Conservation (phyloP, 1,284 basidiomycete genomes). For the Heterobasidion annosum region DNA sequence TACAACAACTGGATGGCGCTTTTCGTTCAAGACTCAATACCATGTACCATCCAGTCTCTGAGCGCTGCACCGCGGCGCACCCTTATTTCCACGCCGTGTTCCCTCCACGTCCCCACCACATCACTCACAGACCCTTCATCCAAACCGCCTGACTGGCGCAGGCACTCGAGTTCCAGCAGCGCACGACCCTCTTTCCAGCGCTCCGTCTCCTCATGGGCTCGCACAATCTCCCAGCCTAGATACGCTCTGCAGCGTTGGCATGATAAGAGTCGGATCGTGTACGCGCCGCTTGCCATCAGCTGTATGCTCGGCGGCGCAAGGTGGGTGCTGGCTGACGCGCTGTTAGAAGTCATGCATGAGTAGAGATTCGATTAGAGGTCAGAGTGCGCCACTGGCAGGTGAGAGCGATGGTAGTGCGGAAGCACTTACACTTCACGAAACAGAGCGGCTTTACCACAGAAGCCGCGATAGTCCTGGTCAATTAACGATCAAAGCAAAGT, state of each 20-base stretch:
- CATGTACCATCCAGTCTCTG: too few relatives aligned
- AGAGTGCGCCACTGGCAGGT: too few relatives aligned
- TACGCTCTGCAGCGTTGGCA: constrained; percentile 39
- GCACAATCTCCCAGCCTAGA: constrained; percentile 56
- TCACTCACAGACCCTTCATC: too few relatives aligned
- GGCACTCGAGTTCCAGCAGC: constrained; percentile 45
- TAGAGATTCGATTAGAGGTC: too few relatives aligned
- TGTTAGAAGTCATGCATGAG: background rate
- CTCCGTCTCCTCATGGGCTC: constrained; percentile 46
- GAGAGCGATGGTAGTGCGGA: too few relatives aligned
- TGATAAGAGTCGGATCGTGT: constrained; percentile 47
- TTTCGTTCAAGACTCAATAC: too few relatives aligned
- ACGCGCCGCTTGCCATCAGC: constrained; percentile 55
- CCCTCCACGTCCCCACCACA: too few relatives aligned
- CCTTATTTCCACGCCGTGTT: too few relatives aligned
- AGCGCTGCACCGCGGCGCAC: too few relatives aligned
- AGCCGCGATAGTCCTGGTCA: constrained; percentile 3
- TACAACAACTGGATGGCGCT: too few relatives aligned
- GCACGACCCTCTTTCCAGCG: constrained; percentile 54
- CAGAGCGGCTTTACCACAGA: constrained; percentile 3
- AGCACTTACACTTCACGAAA: background rate
- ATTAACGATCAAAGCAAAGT: background rate
- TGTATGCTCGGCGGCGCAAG: constrained; percentile 24
- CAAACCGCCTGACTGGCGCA: constrained; percentile 11
- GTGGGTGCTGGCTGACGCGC: background rate